Evolutionary conservation across 148 eudicot genomes (phyloP), one percentile per base, ranked within the genome.

Genomic region (Rhododendron molle): DNA sequence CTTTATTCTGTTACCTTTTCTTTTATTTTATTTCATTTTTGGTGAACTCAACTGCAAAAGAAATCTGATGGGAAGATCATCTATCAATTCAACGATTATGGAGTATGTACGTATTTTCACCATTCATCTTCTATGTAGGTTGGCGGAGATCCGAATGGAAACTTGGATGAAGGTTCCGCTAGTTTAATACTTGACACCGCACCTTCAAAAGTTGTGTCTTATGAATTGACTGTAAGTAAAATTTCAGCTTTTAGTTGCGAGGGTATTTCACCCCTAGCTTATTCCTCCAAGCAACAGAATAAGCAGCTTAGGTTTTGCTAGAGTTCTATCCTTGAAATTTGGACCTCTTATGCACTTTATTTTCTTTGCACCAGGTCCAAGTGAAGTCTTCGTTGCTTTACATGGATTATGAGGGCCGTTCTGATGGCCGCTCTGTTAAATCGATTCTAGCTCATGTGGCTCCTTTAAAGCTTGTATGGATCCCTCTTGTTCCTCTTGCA

Each of bases 381-480:
- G 98, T 95, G 88, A 94, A 93, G 89, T 93, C 95, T 88, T 91
- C 94, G 2, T 87, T 95, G 88, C 81, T 90, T 80, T 97, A 94
- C 91, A 92, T 94, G 98, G 99, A 97, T 89, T 94, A 93, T 86
- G 99, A 97, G 89, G 99, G 99, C 40, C 96, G 96, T 83, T 94
- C 99, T 86, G 99, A 97, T 91, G 98, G 99, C 87, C 94, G 95
- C 76, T 97, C 44, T 5, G 91, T 97, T 49, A 95, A 95, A 88
- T 93, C 96, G 76, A 94, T 95, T 88, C 92, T 94, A 72, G 91
- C 93, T 47, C 98, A 93, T 82, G 98, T 97, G 85, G 93, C 96
- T 86, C 99, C 99, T 56, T 85, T 97, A 86, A 97, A 97, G 90
- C 98, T 97, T 87, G 99, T 97, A 91, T 91, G 96, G 46, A 74